phyloP scores from a whole-genome alignment of 106 monocot species.

The Dendrobium officinale region DNA sequence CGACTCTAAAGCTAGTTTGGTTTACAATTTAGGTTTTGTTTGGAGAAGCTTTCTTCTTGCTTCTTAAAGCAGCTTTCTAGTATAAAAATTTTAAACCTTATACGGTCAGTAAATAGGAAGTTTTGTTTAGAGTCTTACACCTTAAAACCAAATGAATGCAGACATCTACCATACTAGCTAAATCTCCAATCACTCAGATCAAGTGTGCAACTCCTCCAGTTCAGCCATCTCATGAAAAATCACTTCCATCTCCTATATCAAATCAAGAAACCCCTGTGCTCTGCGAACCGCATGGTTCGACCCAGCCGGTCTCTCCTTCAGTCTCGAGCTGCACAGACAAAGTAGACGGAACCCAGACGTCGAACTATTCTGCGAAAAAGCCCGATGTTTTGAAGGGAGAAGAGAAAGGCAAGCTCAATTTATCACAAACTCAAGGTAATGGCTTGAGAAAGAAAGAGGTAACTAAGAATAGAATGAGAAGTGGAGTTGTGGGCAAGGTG shows the following conservation, averaged over 20 bases:
- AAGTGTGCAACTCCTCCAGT: background rate
- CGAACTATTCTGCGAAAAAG: background rate
- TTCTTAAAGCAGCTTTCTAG: too few relatives aligned
- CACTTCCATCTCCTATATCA: background rate
- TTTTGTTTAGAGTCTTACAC: too few relatives aligned
- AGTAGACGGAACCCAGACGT: background rate
- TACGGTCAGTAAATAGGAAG: too few relatives aligned
- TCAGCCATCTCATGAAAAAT: background rate
- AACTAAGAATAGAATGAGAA: background rate
- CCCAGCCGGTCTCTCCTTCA: background rate
- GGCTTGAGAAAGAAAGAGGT: constrained; percentile 13
- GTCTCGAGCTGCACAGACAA: background rate
- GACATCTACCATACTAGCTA: background rate
- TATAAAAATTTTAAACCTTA: too few relatives aligned
- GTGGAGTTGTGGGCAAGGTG: background rate
- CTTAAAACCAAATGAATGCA: background rate
- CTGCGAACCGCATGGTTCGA: background rate
- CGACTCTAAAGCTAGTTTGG: too few relatives aligned
- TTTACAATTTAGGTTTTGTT: too few relatives aligned
- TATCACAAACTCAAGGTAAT: background rate
- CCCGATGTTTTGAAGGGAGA: background rate
- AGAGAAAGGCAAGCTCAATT: constrained; percentile 5
- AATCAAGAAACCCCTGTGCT: background rate
- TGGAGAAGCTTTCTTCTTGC: too few relatives aligned
- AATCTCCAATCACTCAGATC: background rate